Conservation (phyloP, 192 early-diverging fungal genomes). For the Umbelopsis vinacea region DNA sequence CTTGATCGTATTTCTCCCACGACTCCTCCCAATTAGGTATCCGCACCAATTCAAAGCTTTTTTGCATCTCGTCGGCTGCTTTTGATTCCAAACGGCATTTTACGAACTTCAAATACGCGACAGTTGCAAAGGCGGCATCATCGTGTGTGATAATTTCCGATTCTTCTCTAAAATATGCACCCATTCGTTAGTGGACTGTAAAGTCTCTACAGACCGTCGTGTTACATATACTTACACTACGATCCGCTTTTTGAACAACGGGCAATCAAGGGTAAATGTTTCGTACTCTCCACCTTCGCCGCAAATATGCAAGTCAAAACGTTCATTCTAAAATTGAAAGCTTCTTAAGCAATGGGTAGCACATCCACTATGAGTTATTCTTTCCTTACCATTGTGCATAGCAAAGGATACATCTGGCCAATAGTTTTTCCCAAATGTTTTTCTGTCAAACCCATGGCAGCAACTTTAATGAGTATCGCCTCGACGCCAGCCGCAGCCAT, state of each 20-base stretch:
- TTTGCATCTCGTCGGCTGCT: slow-evolving; percentile 34
- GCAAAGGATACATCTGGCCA: slow-evolving; percentile 72
- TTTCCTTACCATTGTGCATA: slow-evolving; percentile 65
- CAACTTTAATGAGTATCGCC: slow-evolving; percentile 93
- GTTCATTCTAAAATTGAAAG: slow-evolving; percentile 56
- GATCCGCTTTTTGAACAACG: slow-evolving; percentile 86
- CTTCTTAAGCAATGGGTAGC: not conserved
- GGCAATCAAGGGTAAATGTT: slow-evolving; percentile 90
- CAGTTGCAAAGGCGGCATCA: slow-evolving; percentile 81
- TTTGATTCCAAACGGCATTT: slow-evolving; percentile 75
- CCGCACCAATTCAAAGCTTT: not conserved
- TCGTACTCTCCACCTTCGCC: slow-evolving; percentile 99
- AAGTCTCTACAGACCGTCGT: not conserved
- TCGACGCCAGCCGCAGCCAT: slow-evolving; percentile 82
- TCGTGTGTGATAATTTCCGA: slow-evolving; percentile 76
- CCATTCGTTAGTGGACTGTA: too few relatives aligned
- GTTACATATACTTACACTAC: slow-evolving; percentile 61
- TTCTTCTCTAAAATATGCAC: slow-evolving; percentile 58
- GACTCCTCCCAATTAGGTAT: slow-evolving; percentile 25
- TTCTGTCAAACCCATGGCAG: slow-evolving; percentile 77
- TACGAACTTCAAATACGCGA: slow-evolving; percentile 79
- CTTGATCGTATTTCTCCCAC: slow-evolving; percentile 23
- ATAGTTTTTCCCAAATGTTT: slow-evolving; percentile 82
- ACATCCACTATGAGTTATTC: not conserved
- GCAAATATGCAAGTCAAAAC: slow-evolving; percentile 86